Evolutionary conservation across 2,329 filamentous ascomycete species (phyloP).

Genomic region (Fusarium sp.): DNA sequence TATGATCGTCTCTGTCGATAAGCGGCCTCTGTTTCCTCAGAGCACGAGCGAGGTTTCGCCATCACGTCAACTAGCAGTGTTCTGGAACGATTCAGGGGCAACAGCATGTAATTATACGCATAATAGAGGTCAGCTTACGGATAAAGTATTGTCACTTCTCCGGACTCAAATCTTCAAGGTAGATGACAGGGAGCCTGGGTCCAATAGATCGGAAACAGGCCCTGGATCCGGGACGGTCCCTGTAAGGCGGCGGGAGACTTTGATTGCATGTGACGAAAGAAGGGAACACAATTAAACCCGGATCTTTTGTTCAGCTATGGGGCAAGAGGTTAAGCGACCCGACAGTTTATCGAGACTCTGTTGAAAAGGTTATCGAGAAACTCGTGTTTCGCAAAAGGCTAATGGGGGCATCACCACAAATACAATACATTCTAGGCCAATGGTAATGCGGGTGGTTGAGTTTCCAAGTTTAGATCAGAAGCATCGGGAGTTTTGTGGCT

Average conservation of each 20-base stretch:
- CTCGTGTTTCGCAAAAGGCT: neutral
- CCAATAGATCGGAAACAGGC: conserved; percentile 33
- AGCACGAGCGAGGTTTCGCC: neutral
- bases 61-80: neutral
- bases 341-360: neutral
- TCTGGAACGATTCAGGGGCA: conserved; percentile 19
- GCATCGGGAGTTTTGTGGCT: conserved; percentile 5
- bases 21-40: conserved; percentile 22
- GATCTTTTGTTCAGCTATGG: conserved; percentile 10
- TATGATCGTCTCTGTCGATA: conserved; percentile 29
- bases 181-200: conserved; percentile 7
- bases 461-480: conserved; percentile 7
- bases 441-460: neutral
- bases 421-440: neutral
- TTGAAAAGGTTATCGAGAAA: conserved; percentile 10
- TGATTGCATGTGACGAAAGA: conserved; percentile 24
- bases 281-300: conserved; percentile 9
- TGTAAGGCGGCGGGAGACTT: conserved; percentile 22
- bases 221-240: conserved; percentile 18
- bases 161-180: neutral
- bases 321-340: neutral
- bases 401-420: neutral
- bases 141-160: neutral
- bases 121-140: conserved; percentile 2
- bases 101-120: conserved; percentile 1